phyloP scores from a whole-genome alignment of 441 rosid genomes.

The Omphalea diandra region DNA sequence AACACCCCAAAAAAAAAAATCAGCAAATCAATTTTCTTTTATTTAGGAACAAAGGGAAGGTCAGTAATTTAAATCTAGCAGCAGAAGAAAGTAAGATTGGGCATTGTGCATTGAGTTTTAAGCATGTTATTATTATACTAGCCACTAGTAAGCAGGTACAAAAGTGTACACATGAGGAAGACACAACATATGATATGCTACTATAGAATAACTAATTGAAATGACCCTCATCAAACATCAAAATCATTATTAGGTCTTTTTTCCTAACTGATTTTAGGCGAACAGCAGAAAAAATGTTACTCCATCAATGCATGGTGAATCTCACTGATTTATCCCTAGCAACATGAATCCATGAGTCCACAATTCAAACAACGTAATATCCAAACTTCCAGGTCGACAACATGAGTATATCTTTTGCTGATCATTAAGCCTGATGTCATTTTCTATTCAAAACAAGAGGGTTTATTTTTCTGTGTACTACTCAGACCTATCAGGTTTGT shows the following conservation, averaged over 20 bases:
- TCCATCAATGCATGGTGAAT: not conserved
- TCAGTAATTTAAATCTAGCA: not conserved
- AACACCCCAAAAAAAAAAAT: not conserved
- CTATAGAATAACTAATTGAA: not conserved
- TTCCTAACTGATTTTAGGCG: not conserved
- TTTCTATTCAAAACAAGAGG: constrained; percentile 9
- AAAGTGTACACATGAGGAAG: not conserved
- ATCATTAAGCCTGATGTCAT: constrained; percentile 17
- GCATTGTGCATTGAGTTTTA: not conserved
- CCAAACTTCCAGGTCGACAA: constrained; percentile 3
- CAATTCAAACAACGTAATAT: not conserved
- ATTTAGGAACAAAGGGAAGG: not conserved
- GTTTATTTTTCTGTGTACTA: not conserved
- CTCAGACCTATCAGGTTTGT: not conserved
- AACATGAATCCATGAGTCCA: not conserved
- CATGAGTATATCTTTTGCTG: not conserved
- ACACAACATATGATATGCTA: not conserved
- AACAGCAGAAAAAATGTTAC: not conserved
- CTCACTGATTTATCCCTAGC: not conserved
- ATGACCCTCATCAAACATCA: not conserved
- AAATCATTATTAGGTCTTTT: not conserved
- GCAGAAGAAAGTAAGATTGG: not conserved
- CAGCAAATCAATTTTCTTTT: not conserved
- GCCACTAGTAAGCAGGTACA: not conserved
- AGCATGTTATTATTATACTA: not conserved